Percentiles rank a stretch among this genome's conserved stretches.
Evolutionary conservation across 1,284 basidiomycete species (phyloP).

Genomic region (Cryptococcus floricola): DNA sequence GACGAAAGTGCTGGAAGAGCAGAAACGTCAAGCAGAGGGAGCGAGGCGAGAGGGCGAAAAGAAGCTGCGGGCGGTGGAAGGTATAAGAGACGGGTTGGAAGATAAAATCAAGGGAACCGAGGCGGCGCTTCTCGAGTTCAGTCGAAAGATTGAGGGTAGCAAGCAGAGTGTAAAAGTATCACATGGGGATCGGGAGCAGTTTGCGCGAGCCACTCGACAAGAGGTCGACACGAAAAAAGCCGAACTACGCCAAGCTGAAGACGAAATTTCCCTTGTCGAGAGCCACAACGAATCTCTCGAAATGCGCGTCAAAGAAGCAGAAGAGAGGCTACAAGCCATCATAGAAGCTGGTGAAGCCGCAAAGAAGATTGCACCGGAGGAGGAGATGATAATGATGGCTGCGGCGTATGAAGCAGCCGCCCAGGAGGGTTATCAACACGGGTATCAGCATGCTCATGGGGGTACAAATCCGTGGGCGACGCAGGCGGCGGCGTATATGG

Average conservation of each 20-base stretch:
- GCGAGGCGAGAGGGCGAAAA: conserved; percentile 80
- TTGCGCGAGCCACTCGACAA: conserved; percentile 49
- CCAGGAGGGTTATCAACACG: conserved; percentile 36
- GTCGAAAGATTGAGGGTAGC: conserved; percentile 54
- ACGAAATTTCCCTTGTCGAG: conserved; percentile 32
- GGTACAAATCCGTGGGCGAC: conserved; percentile 33
- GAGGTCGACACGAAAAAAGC: conserved; percentile 58
- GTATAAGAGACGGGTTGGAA: conserved; percentile 61
- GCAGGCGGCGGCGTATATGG: conserved; percentile 47
- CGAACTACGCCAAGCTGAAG: conserved; percentile 45
- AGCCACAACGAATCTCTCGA: conserved; percentile 32
- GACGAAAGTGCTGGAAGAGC: conserved; percentile 80
- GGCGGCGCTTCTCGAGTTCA: conserved; percentile 63
- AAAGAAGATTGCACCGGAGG: conserved; percentile 39
- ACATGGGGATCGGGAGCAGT: conserved; percentile 57
- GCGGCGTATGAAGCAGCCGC: conserved; percentile 45
- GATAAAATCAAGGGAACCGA: conserved; percentile 64
- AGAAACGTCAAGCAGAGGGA: conserved; percentile 75
- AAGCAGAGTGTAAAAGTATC: conserved; percentile 41
- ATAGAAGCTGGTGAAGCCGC: conserved; percentile 31
- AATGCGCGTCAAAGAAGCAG: conserved; percentile 37
- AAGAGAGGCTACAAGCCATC: conserved; percentile 37
- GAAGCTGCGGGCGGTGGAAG: conserved; percentile 67
- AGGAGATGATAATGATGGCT: conserved; percentile 49
- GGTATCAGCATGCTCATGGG: conserved; percentile 19